Percentiles rank a stretch among this genome's conserved stretches.
Conservation (phyloP, 179 eudicot genomes). For the Heliamphora pulchella region DNA sequence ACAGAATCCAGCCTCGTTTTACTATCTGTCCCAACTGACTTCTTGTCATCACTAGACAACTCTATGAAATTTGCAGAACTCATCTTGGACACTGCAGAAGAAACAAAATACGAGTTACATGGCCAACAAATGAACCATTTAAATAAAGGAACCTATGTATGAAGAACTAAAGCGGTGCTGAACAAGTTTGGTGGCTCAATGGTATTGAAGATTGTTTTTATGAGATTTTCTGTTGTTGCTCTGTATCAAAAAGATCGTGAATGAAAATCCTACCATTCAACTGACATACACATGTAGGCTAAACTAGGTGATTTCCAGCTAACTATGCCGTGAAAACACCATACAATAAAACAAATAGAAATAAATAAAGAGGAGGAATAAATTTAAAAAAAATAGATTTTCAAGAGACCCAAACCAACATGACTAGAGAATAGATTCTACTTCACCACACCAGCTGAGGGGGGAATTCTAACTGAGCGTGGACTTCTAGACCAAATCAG, state of each 20-base stretch:
- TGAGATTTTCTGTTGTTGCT: not conserved
- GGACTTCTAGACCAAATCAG: too few relatives aligned
- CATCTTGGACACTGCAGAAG: constrained; percentile 8
- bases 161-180: not conserved
- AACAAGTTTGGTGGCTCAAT: not conserved
- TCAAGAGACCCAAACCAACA: not conserved
- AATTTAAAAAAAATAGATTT: not conserved
- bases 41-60: constrained; percentile 1
- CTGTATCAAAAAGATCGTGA: not conserved
- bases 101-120: not conserved
- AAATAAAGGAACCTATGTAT: not conserved
- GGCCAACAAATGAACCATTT: not conserved
- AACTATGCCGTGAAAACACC: not conserved
- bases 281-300: not conserved
- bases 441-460: not conserved
- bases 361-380: not conserved
- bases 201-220: not conserved
- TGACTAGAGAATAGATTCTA: not conserved
- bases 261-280: not conserved
- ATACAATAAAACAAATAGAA: not conserved
- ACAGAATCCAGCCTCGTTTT: constrained; percentile 8
- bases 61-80: not conserved
- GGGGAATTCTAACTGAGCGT: too few relatives aligned
- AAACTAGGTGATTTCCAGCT: constrained; percentile 1
- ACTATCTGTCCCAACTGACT: not conserved